These are phyloP conservation scores for Saksenaea vasiformis DNA, from an alignment of 371 early-diverging fungal species.

Conservation along the genomic window DNA sequence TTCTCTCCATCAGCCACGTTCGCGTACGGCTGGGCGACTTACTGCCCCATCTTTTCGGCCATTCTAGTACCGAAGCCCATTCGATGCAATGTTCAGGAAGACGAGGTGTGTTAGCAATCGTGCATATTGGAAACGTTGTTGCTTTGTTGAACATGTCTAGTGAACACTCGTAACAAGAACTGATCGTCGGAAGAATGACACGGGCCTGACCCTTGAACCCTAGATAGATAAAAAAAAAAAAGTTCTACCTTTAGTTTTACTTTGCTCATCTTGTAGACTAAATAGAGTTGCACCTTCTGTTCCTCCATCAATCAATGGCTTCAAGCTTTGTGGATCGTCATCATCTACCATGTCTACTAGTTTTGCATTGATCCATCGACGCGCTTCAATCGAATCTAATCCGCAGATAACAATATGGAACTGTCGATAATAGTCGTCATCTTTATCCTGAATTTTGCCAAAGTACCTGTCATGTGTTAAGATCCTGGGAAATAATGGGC, in stretches of 20 bases:
- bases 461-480: conserved; percentile 47
- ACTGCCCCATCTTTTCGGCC: conserved; percentile 81
- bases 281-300: conserved; percentile 74
- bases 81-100: conserved; percentile 97
- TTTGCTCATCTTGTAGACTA: no score
- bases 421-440: conserved; percentile 82
- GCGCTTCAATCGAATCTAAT: conserved; percentile 89
- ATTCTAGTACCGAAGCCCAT: conserved; percentile 93
- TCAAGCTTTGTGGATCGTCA: conserved; percentile 66
- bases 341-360: conserved; percentile 71
- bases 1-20: neutral
- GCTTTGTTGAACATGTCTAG: conserved; percentile 73
- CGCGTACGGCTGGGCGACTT: conserved; percentile 7
- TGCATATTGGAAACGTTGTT: conserved; percentile 93
- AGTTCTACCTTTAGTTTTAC: no score
- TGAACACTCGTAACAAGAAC: conserved; percentile 82
- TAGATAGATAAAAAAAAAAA: no score
- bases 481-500: neutral
- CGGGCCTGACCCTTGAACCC: conserved; percentile 90
- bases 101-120: conserved; percentile 94
- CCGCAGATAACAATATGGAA: conserved; percentile 89
- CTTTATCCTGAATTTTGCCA: conserved; percentile 91
- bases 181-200: conserved; percentile 78
- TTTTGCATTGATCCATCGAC: conserved; percentile 93
- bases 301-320: conserved; percentile 91